Conservation (phyloP, 2,329 filamentous ascomycete genomes). For the Trichoderma koningii region DNA sequence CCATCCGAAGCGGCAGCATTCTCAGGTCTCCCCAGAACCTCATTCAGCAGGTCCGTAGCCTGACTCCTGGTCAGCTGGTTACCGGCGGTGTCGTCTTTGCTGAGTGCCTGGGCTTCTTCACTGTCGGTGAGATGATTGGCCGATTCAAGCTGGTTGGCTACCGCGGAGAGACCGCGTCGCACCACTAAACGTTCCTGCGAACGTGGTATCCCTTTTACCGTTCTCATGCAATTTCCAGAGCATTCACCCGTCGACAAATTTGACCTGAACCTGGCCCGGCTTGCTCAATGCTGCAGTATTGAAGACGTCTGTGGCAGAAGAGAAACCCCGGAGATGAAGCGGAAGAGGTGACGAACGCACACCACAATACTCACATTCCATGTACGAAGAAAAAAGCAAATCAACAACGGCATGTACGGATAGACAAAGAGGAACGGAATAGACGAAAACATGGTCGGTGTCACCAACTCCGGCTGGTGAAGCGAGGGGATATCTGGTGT, state of each 20-base stretch:
- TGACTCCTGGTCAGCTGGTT: constrained; percentile 70
- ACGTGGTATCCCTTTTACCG: not conserved
- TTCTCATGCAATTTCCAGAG: constrained; percentile 1
- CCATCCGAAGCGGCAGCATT: constrained; percentile 64
- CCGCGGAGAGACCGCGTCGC: constrained; percentile 66
- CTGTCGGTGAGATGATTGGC: constrained; percentile 94
- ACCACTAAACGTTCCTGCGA: constrained; percentile 53
- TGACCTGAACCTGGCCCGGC: not conserved
- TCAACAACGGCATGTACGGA: constrained; percentile 25
- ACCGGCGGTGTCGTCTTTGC: constrained; percentile 76
- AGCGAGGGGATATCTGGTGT: constrained; percentile 14
- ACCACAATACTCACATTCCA: constrained; percentile 10
- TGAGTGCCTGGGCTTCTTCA: constrained; percentile 95
- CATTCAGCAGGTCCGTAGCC: constrained; percentile 63
- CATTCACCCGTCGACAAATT: not conserved
- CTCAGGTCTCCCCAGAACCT: constrained; percentile 59
- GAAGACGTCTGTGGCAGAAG: constrained; percentile 1
- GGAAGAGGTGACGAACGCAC: constrained; percentile 1
- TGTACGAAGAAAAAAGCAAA: constrained; percentile 3
- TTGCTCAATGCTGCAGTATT: not conserved
- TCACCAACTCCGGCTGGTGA: constrained; percentile 4
- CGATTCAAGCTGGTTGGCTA: constrained; percentile 95
- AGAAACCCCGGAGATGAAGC: not conserved
- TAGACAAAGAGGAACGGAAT: constrained; percentile 25
- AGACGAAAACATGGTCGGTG: constrained; percentile 17